Base-by-base conservation (phyloP, 179 eudicot species). In the Kewa caespitosa region DNA sequence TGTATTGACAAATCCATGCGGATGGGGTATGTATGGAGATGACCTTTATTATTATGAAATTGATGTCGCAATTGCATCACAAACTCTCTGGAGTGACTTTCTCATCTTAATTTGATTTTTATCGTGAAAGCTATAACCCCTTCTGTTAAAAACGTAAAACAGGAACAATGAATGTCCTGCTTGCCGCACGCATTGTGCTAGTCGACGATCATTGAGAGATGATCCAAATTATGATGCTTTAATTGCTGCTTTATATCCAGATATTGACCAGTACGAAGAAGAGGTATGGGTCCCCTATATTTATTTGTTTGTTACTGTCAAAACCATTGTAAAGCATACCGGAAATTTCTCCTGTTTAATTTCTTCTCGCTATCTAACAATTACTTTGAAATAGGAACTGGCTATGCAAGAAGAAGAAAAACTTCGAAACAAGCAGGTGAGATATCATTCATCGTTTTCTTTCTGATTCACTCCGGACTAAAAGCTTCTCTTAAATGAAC, bases 141-240 rank as follows among this genome's bases (percentile, higher is more conserved):
- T 70, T 74, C 39, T 70, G 36, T 63, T 52, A 27, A 42, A 67
- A 61, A 41, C 31, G 46, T 27, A 68, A 32, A 67, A 41, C 87
- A 96, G 99, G 84, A 96, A 96, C 74, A 96, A 96, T 43, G 99
- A 96, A 80, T 96, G 99, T 76, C 99, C 99, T 68, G 96, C 99
- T 81, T 96, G 99, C 81, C 98, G 99, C 67, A 92, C 87, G 37
- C 99, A 96, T 77, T 96, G 99, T 85, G 96, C 99, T 32, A 96
- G 99, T 87, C 97, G 98, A 38, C 92, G 99, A 68, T 94, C 99
- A 74, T 81, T 96, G 79, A 89, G 99, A 83, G 99, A 93, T 81
- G 99, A 96, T 82, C 91, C 94, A 41, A 91, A 90, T 78, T 96
- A 84, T 87, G 99, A 96, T 79, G 83, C 90, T 48, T 70, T 96